A percentile compares a stretch with the other conserved stretches of the same genome.
phyloP scores from a whole-genome alignment of 176 grass and related monocot genomes.

The Eleusine coracana region DNA sequence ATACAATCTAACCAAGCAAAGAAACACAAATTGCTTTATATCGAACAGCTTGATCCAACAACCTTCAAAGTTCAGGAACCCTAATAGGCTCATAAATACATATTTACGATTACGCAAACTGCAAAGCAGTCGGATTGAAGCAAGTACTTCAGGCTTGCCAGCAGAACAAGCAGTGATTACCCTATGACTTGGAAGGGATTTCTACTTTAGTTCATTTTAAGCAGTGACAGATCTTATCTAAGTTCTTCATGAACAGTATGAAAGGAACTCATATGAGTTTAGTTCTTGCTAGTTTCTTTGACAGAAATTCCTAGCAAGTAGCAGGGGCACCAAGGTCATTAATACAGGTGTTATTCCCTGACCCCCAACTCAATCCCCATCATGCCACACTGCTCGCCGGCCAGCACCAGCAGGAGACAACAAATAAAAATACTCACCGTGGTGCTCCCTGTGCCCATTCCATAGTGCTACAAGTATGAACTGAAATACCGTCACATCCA shows the following conservation, averaged over 20 bases:
- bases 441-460: neutral
- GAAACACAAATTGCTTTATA: neutral
- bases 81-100: neutral
- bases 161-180: neutral
- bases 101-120: neutral
- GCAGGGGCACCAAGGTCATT: conserved; percentile 38
- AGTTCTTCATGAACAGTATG: neutral
- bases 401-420: neutral
- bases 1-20: neutral
- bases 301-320: conserved; percentile 15
- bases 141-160: neutral
- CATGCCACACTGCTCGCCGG: neutral
- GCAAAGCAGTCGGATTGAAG: neutral
- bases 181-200: neutral
- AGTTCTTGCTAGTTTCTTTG: neutral
- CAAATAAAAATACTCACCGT: neutral
- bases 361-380: neutral
- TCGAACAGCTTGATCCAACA: neutral
- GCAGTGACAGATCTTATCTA: neutral
- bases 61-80: neutral
- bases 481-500: conserved; percentile 3
- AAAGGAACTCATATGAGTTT: neutral
- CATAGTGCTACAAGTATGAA: neutral
- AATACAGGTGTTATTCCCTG: conserved; percentile 12
- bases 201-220: neutral